Evolutionary conservation across 2,329 filamentous ascomycete genomes (phyloP).

Genomic region (Paraconiothyrium sp.): DNA sequence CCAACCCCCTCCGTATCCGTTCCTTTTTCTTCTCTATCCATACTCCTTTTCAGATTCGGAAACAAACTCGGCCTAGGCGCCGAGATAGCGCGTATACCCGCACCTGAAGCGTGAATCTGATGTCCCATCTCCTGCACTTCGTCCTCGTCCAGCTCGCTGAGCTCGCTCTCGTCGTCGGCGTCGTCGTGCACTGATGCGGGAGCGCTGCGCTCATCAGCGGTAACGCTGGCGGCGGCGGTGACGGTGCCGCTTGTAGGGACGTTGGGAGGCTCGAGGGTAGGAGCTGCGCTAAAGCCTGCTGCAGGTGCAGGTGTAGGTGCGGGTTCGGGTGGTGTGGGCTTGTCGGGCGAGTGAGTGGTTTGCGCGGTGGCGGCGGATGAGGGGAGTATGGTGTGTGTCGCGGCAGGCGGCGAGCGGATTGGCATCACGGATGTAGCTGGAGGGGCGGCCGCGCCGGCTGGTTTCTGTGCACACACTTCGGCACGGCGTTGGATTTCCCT

Average conservation of each 20-base stretch:
- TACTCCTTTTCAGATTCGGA: conserved; percentile 32
- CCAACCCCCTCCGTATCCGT: neutral
- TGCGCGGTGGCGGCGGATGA: conserved; percentile 17
- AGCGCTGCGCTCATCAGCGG: conserved; percentile 61
- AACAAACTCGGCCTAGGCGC: conserved; percentile 33
- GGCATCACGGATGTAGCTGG: conserved; percentile 36
- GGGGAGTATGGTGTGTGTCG: conserved; percentile 26
- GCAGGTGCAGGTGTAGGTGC: conserved; percentile 5
- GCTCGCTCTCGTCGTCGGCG: conserved; percentile 65
- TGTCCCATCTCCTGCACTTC: conserved; percentile 48
- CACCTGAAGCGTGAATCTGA: conserved; percentile 18
- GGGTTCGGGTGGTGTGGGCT: conserved; percentile 30
- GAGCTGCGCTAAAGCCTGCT: conserved; percentile 7
- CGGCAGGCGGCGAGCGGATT: conserved; percentile 43
- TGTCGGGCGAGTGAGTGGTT: neutral
- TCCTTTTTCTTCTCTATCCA: conserved; percentile 13
- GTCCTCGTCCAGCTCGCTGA: conserved; percentile 61
- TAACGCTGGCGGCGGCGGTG: conserved; percentile 42
- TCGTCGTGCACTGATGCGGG: conserved; percentile 64
- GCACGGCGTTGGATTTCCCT: conserved; percentile 68
- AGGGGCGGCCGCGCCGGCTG: conserved; percentile 38
- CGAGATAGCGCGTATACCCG: neutral
- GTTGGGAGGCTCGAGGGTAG: conserved; percentile 25
- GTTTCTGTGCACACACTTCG: conserved; percentile 63
- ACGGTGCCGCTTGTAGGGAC: conserved; percentile 55